Base-by-base conservation (phyloP, 2,329 filamentous ascomycete genomes). In the Sporothrix variecibatus region DNA sequence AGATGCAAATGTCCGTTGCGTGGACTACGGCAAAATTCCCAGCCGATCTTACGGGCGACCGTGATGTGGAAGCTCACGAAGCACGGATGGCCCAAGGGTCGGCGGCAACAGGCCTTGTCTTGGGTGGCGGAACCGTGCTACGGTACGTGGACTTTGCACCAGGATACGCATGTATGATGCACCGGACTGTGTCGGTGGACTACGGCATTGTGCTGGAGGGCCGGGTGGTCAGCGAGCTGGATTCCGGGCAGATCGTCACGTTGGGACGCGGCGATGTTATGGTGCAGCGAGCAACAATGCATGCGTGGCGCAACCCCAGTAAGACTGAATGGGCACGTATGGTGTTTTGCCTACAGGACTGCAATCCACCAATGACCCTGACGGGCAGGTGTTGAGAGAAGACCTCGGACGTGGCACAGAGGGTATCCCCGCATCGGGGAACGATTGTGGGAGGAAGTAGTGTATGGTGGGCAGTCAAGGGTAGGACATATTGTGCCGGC, bases 271-370 rank as follows among this genome's bases (percentile, higher is more conserved):
- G 77, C 51, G 77, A 78, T 12, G 81, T 84, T 78, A 84, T 79
- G 4, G 82, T 83, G 79, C 82, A 85, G 74, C 84, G 83, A 7
- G 82, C 84, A 0, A 88, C 87, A 2, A 86, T 85, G 81, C 88
- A 90, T 78, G 83, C 83, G 34, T 89, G 87, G 87, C 79, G 82
- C 68, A 89, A 89, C 74, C 78, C 81, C 20, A 86, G 83, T 75
- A 75, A 80, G 65, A 85, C 83, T 17, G 83, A 84, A 68, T 87
- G 86, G 86, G 81, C 84, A 20, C 79, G 86, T 17, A 83, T 87
- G 80, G 75, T 80, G 79, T 80, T 86, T 79, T 82, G 84, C 12
- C 77, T 86, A 64, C 82, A 85, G 78, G 83, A 84, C 68, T 78
- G 77, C 75, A 72, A 77, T 58, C 71, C 79, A 46, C 75, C 76